These are phyloP conservation scores for Epicoccum nigrum DNA, from an alignment of 2,329 filamentous ascomycete species.

Conservation along the genomic window DNA sequence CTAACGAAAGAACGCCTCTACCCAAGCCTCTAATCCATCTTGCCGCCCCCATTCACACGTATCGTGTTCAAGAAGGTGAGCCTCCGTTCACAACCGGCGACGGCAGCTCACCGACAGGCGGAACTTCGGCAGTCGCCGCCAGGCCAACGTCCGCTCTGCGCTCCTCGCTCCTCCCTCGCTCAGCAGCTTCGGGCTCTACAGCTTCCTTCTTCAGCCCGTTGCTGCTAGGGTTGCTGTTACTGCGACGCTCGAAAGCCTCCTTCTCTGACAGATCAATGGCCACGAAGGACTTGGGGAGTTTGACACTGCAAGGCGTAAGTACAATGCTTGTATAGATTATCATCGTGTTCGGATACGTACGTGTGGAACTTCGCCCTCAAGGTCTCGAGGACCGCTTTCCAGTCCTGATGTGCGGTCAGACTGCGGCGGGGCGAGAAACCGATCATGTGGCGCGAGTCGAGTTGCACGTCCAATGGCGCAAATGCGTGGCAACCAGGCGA, in stretches of 20 bases:
- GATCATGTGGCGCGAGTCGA: slow-evolving; percentile 96
- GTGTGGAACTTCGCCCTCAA: slow-evolving; percentile 93
- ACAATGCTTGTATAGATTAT: too few relatives aligned
- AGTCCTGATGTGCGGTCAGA: slow-evolving; percentile 88
- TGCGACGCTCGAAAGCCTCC: slow-evolving; percentile 48
- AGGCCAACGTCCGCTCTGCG: neutral
- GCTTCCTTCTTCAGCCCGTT: neutral
- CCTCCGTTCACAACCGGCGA: neutral
- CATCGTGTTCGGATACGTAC: slow-evolving; percentile 58
- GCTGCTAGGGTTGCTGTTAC: slow-evolving; percentile 25
- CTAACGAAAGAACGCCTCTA: too few relatives aligned
- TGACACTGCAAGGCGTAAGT: slow-evolving; percentile 44
- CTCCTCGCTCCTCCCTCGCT: slow-evolving; percentile 1
- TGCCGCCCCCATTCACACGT: too few relatives aligned
- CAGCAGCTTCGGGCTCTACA: neutral
- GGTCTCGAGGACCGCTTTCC: slow-evolving; percentile 97
- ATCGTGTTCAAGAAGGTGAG: neutral
- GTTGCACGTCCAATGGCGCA: slow-evolving; percentile 92
- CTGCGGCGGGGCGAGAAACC: slow-evolving; percentile 89
- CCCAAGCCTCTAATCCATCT: too few relatives aligned
- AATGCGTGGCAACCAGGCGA: slow-evolving; percentile 96
- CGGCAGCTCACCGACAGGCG: neutral
- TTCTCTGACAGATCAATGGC: slow-evolving; percentile 59
- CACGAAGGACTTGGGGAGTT: slow-evolving; percentile 58
- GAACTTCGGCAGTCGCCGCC: neutral